phyloP scores from a whole-genome alignment of 768 basidiomycete species.

The Russula earlei region DNA sequence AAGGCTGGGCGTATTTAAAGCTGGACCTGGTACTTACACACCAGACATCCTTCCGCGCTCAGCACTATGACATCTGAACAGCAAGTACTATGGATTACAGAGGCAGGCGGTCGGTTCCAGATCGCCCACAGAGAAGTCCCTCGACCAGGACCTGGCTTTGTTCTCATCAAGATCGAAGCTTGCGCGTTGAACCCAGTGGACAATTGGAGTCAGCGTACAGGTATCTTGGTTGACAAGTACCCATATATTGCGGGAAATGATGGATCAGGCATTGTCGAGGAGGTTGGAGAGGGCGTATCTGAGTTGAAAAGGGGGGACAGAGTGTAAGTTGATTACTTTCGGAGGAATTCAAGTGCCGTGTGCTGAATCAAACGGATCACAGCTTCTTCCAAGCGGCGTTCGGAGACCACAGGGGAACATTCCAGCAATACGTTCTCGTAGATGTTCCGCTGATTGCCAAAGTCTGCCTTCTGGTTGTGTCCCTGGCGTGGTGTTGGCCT shows the following conservation, averaged over 20 bases:
- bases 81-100: conserved; percentile 1
- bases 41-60: too few relatives aligned
- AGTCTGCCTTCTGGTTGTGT: not conserved
- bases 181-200: conserved; percentile 21
- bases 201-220: conserved; percentile 14
- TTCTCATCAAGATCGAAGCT: conserved; percentile 18
- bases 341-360: not conserved
- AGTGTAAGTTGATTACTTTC: conserved; percentile 14
- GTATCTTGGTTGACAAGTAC: conserved; percentile 19
- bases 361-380: not conserved
- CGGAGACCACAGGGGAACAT: conserved; percentile 3
- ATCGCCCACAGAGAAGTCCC: conserved; percentile 8
- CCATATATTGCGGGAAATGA: conserved; percentile 22
- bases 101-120: not conserved
- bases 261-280: conserved; percentile 22
- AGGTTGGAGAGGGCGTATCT: conserved; percentile 24
- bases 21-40: too few relatives aligned
- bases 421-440: conserved; percentile 21
- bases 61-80: conserved; percentile 1
- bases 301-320: conserved; percentile 24
- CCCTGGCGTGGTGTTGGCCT: not conserved
- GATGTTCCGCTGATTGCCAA: conserved; percentile 19
- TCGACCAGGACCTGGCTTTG: conserved; percentile 13
- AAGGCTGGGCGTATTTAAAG: too few relatives aligned
- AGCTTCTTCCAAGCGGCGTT: conserved; percentile 5